These are phyloP conservation scores for Pythium rhizo-oryzae DNA, from an alignment of 352 stramenopile genomes.

Conservation along the genomic window DNA sequence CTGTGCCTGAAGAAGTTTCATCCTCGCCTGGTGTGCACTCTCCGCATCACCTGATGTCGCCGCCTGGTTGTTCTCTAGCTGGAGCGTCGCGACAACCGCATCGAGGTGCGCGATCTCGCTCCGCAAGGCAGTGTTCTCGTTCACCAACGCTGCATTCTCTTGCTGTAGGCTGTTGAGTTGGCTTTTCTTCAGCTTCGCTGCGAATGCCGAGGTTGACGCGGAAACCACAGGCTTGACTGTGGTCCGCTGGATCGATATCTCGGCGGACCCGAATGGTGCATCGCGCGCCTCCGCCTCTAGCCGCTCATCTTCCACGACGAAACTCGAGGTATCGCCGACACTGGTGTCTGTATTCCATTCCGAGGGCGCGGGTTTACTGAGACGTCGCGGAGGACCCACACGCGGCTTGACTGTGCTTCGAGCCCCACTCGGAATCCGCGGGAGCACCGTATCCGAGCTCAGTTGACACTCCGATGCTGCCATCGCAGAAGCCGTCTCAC, in stretches of 20 bases:
- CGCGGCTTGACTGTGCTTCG: constrained; percentile 12
- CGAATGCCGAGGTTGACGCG: constrained; percentile 29
- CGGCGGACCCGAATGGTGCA: constrained; percentile 16
- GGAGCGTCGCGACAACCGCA: constrained; percentile 37
- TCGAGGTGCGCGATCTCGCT: constrained; percentile 57
- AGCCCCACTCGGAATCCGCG: constrained; percentile 9
- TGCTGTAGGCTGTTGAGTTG: constrained; percentile 45
- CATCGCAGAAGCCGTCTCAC: constrained; percentile 3
- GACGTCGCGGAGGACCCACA: neutral
- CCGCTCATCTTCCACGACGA: constrained; percentile 8
- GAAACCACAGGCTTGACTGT: constrained; percentile 16
- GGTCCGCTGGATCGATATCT: constrained; percentile 39
- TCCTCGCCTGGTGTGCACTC: constrained; percentile 17
- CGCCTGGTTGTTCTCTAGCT: constrained; percentile 30
- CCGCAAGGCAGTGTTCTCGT: constrained; percentile 47
- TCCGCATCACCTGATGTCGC: neutral
- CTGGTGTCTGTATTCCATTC: constrained; percentile 29
- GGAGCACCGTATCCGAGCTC: constrained; percentile 7
- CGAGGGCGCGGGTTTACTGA: neutral
- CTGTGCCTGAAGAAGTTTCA: constrained; percentile 52
- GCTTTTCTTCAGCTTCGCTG: constrained; percentile 46
- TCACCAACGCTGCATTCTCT: constrained; percentile 38
- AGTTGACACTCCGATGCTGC: neutral
- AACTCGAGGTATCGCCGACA: neutral
- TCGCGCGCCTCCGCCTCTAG: neutral